Base-by-base conservation (phyloP, 495 filamentous ascomycete genomes). In the Wilcoxina mikolae region DNA sequence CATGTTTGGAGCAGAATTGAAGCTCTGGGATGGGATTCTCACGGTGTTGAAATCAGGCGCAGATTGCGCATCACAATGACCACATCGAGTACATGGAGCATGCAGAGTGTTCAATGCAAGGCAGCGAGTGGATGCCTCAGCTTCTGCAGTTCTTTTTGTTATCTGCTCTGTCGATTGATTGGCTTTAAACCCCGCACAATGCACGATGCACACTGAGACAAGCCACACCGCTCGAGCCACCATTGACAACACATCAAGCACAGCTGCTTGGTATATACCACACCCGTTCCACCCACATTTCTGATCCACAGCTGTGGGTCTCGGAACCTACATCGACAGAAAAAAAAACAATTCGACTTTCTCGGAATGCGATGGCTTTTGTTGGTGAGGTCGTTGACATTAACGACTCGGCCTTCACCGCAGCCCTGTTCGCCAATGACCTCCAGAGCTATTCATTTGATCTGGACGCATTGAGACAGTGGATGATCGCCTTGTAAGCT, bases 401-500 rank as follows among this genome's bases (percentile, higher is more conserved):
- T 31, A 49, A 49, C 49, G 49, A 52, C 33, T 11, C 28, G 15
- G 33, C 18, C 28, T 52, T 52, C 31, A 39, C n/a, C 3, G 31
- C 28, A 10, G 28, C 49, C 49, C 24, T 52, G 28, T 23, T 38
- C 31, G 49, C 49, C 3, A 52, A 52, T 22, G 56, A 62, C 33
- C 53, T 62, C 51, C 64, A 59, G 56, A 58, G 61, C 26, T 65
- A 65, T 41, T 54, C 58, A 23, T 65, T 65, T 27, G 58, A 60
- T 20, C 51, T 66, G n/a, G 54, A 60, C 26, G 59, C 62, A 45
- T 45, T 66, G 43, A 53, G 63, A 43, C 64, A 65, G 57, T 66
- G 63, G 63, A 62, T 66, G 56, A 59, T 66, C 47, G 56, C 63
- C 47, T 66, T 66, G 63, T 66, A 12, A 49, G 23, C 45, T 9